Conservation (phyloP, 768 basidiomycete genomes). For the Suillus subaureus region DNA sequence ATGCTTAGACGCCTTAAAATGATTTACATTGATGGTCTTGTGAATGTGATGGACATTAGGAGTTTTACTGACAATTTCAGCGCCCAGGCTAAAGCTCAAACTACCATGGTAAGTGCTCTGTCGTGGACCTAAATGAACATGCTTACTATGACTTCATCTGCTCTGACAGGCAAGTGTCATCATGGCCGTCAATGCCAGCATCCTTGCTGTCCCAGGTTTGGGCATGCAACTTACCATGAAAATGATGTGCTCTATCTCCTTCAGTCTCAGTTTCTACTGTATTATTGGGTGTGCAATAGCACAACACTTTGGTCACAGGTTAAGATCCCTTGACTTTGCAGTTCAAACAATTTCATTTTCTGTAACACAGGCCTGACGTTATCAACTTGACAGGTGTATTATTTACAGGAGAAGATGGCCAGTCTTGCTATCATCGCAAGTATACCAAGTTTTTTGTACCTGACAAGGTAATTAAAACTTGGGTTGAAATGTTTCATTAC, state of each 20-base stretch:
- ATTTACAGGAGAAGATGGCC: background rate
- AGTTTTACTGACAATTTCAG: background rate
- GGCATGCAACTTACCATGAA: background rate
- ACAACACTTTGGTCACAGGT: background rate
- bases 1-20: background rate
- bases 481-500: background rate
- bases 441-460: background rate
- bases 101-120: background rate
- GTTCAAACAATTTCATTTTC: background rate
- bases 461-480: background rate
- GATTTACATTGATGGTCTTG: background rate
- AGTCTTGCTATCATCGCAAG: background rate
- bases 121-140: background rate
- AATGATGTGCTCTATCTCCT: background rate
- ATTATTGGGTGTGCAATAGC: background rate
- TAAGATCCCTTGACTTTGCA: background rate
- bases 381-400: background rate
- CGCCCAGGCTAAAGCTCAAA: background rate
- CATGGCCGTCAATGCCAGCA: background rate
- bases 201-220: background rate
- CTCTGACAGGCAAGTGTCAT: constrained; percentile 1
- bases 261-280: background rate
- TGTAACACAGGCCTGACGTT: fast-evolving
- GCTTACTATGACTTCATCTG: background rate
- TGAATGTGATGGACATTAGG: background rate